Conservation (phyloP, 1,139 yeast genomes). For the Candida tropicalis region DNA sequence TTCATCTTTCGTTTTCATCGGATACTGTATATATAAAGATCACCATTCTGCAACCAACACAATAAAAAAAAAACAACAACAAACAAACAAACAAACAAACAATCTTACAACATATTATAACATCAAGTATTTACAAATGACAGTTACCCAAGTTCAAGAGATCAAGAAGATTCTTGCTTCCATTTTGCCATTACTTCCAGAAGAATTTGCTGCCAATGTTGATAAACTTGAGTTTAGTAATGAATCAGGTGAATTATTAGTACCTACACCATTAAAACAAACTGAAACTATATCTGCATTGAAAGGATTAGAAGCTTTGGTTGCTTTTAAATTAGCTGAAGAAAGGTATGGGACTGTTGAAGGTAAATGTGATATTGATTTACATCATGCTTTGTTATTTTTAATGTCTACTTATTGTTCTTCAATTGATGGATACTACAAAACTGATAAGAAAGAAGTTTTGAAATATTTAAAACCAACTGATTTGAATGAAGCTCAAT, state of each 20-base stretch:
- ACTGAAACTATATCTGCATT: conserved; percentile 31
- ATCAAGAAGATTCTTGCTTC: conserved; percentile 20
- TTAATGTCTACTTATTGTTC: conserved; percentile 31
- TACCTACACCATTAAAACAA: conserved; percentile 33
- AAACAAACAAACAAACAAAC: too few species aligned
- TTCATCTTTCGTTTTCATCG: too few species aligned
- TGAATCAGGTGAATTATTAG: conserved; percentile 19
- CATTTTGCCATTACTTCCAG: conserved; percentile 21
- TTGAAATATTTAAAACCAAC: conserved; percentile 25
- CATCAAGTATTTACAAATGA: background rate
- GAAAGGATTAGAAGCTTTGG: conserved; percentile 28
- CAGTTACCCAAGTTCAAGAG: conserved; percentile 13
- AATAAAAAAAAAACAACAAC: too few species aligned
- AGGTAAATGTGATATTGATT: conserved; percentile 20
- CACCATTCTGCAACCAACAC: too few species aligned
- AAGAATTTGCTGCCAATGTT: conserved; percentile 20
- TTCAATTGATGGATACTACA: conserved; percentile 28
- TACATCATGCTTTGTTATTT: conserved; percentile 30
- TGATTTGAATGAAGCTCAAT: conserved; percentile 30
- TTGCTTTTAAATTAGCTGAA: conserved; percentile 25
- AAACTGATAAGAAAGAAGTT: conserved; percentile 24
- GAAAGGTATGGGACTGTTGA: conserved; percentile 21
- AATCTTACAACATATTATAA: too few species aligned
- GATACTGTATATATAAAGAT: too few species aligned
- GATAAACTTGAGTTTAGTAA: conserved; percentile 19